Evolutionary conservation across 192 early-diverging fungal genomes (phyloP).

Genomic region (Chytriomyces hyalinus): DNA sequence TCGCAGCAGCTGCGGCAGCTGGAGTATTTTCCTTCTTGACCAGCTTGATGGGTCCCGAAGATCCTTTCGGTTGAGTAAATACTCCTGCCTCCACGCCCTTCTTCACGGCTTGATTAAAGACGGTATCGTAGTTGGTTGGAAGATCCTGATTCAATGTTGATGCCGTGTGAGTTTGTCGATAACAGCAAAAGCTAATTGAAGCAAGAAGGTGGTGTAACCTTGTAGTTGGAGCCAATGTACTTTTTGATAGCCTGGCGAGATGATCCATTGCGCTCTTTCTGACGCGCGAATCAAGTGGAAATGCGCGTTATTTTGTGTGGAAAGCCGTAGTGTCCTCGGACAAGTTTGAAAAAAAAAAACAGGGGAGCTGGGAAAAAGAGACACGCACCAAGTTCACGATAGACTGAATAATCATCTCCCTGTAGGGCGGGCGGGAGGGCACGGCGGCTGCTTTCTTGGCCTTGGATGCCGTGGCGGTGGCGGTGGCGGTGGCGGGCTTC

Average conservation of each 20-base stretch:
- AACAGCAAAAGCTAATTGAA: slow-evolving; percentile 6
- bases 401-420: slow-evolving; percentile 47
- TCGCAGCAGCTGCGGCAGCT: slow-evolving; percentile 11
- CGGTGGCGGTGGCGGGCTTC: background rate
- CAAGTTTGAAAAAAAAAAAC: background rate
- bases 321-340: background rate
- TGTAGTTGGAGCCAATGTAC: slow-evolving; percentile 77
- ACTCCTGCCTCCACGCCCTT: slow-evolving; percentile 66
- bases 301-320: background rate
- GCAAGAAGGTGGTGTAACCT: slow-evolving; percentile 48
- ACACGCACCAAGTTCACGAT: slow-evolving; percentile 43
- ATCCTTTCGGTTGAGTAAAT: slow-evolving; percentile 71
- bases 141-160: slow-evolving; percentile 30
- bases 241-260: slow-evolving; percentile 80
- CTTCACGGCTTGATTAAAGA: slow-evolving; percentile 71
- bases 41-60: slow-evolving; percentile 71
- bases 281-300: background rate
- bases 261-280: slow-evolving; percentile 58
- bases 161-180: slow-evolving; percentile 14
- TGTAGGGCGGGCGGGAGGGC: slow-evolving; percentile 42
- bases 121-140: slow-evolving; percentile 56
- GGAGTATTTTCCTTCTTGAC: slow-evolving; percentile 39
- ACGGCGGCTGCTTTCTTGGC: slow-evolving; percentile 9
- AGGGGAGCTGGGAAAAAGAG: background rate
- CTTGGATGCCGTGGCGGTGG: slow-evolving; percentile 17